Base-by-base conservation (phyloP, 805 yeast genomes). In the Blastobotrys terrestris region DNA sequence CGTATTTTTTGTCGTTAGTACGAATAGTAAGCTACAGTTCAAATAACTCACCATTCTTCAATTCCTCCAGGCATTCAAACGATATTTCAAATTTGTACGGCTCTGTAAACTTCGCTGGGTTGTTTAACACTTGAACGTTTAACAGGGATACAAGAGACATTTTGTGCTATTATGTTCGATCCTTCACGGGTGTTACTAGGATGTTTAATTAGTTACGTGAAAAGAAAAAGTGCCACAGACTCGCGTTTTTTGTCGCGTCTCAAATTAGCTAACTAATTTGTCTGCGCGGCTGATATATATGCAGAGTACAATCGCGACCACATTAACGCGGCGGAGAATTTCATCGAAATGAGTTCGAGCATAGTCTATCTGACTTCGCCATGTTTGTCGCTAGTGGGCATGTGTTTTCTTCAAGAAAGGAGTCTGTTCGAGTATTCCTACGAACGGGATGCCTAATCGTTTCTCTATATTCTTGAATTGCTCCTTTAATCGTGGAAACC, bases 51-150 rank as follows among this genome's bases (percentile, higher is more conserved):
- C 70, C 71, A 54, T 86, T 90, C 62, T 81, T 87, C 59, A 94
- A 74, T 1, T 96, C 90, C 68, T 94, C 99, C 46, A 92, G 73
- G 69, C 99, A 94, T 70, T 94, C 99, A 65, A 94, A 94, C 0
- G 99, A 94, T 69, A 94, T 94, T 68, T 94, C 98, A 66, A 94
- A 91, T 67, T 94, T 95, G 61, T 94, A 94, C 1, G 97, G 87
- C 63, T 88, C 97, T 2, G 87, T 77, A 74, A 94, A 94, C 59
- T 85, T 81, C 3, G 98, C 97, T 2, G 99, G 99, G 63, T 94
- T 94, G 67, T 89, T 92, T 53, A 92, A 77, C 26, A 94, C 96
- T 61, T 87, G 87, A 55, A 94, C 90, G 50, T 96, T 97, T 50
- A 92, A 74, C 49, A 94, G 73, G 44, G 97, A 90, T 3, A 92